A percentile compares a stretch with the other conserved stretches of the same genome.
Evolutionary conservation across 176 grass and related monocot genomes (phyloP).

Genomic region (Cocos nucifera): DNA sequence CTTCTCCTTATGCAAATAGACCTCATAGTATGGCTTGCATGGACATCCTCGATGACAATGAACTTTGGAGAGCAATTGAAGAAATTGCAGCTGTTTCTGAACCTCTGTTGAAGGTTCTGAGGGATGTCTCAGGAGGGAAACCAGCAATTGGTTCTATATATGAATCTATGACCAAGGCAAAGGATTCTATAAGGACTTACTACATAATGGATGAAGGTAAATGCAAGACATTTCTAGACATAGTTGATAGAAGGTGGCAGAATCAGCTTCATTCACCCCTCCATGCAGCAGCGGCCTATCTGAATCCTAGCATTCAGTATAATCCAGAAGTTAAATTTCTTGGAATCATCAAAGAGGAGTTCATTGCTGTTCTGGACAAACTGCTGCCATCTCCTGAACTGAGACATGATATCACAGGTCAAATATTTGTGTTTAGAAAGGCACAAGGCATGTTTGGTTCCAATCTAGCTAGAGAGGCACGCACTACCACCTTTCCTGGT

Average conservation of each 20-base stretch:
- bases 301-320: conserved; percentile 92
- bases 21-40: conserved; percentile 48
- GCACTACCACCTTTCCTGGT: conserved; percentile 75
- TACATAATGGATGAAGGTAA: conserved; percentile 98
- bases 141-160: conserved; percentile 82
- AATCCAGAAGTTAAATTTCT: conserved; percentile 76
- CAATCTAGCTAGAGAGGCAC: conserved; percentile 86
- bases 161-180: conserved; percentile 92
- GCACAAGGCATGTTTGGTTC: conserved; percentile 81
- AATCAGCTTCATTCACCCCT: conserved; percentile 79
- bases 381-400: conserved; percentile 63
- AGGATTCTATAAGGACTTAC: conserved; percentile 88
- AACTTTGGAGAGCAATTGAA: conserved; percentile 78
- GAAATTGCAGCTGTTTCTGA: conserved; percentile 88
- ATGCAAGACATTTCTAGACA: conserved; percentile 86
- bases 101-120: conserved; percentile 79
- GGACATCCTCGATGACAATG: conserved; percentile 57
- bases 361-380: conserved; percentile 69
- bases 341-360: conserved; percentile 59
- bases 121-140: conserved; percentile 85
- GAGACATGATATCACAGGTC: conserved; percentile 69
- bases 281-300: conserved; percentile 69
- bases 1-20: conserved; percentile 61
- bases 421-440: conserved; percentile 75
- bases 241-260: conserved; percentile 81